phyloP scores from a whole-genome alignment of 2,329 filamentous ascomycete genomes.

The Fusarium fujikuroi region DNA sequence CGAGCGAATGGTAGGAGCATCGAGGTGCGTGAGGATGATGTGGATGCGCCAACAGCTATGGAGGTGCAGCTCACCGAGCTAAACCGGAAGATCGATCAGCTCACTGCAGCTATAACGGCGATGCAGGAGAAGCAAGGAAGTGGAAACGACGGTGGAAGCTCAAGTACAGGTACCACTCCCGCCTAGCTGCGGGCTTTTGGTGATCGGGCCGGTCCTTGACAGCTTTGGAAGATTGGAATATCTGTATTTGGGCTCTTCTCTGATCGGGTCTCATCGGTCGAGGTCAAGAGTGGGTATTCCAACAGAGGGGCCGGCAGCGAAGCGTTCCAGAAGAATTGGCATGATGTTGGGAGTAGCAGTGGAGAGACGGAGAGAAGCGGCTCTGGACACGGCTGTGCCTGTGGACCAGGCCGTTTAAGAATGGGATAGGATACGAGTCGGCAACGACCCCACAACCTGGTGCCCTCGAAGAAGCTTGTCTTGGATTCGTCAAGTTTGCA shows the following conservation, averaged over 20 bases:
- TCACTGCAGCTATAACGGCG: conserved; percentile 63
- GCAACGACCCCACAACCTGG: background rate
- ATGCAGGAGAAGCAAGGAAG: conserved; percentile 55
- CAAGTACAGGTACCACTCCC: conserved; percentile 5
- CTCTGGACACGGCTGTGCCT: conserved; percentile 17
- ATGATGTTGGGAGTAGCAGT: conserved; percentile 8
- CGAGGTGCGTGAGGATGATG: conserved; percentile 49
- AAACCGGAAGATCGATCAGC: conserved; percentile 66
- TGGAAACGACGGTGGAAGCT: conserved; percentile 8
- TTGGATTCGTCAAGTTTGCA: background rate
- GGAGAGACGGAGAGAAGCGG: conserved; percentile 35
- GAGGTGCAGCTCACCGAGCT: conserved; percentile 67
- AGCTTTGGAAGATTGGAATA: background rate
- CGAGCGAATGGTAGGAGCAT: conserved; percentile 26
- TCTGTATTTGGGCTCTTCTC: background rate
- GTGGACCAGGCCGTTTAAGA: conserved; percentile 16
- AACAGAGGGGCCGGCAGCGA: conserved; percentile 5
- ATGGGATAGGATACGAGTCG: conserved; percentile 1
- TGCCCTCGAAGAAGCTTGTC: background rate
- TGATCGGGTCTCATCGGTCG: conserved; percentile 32
- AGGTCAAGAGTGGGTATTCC: conserved; percentile 26
- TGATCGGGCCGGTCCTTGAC: conserved; percentile 12
- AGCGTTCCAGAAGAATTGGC: conserved; percentile 27
- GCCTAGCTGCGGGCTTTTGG: conserved; percentile 22
- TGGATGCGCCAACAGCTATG: conserved; percentile 53